These are phyloP conservation scores for Bullera alba DNA, from an alignment of 768 basidiomycete genomes.

Conservation along the genomic window DNA sequence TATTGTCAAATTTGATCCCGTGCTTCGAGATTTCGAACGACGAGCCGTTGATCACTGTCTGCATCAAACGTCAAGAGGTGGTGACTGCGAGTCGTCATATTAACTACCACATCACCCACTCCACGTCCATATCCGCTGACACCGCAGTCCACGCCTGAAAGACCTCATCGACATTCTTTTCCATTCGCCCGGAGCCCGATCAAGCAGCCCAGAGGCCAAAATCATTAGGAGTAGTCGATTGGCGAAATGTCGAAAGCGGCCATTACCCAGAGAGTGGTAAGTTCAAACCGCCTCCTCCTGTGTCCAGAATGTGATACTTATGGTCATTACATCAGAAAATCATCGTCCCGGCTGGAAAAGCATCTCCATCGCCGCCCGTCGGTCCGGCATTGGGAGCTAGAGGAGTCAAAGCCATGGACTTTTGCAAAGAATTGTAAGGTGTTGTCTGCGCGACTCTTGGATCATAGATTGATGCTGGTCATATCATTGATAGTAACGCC, in stretches of 20 bases:
- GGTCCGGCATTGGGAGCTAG: slow-evolving; percentile 95
- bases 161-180: too few species aligned
- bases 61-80: too few species aligned
- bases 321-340: too few species aligned
- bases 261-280: not conserved
- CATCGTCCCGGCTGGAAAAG: slow-evolving; percentile 85
- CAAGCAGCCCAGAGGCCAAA: not conserved
- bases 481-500: slow-evolving; percentile 59
- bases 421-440: slow-evolving; percentile 84
- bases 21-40: too few species aligned
- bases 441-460: not conserved
- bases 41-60: too few species aligned
- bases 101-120: too few species aligned
- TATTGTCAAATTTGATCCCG: too few species aligned
- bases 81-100: too few species aligned
- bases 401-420: slow-evolving; percentile 99
- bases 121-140: too few species aligned
- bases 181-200: too few species aligned
- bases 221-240: not conserved
- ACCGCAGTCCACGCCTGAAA: too few species aligned
- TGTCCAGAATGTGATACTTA: not conserved
- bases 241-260: not conserved
- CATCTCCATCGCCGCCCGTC: slow-evolving; percentile 89
- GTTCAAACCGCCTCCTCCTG: not conserved
- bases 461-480: not conserved